phyloP scores from a whole-genome alignment of 129 eudicot species.

The Chrysanthemum makinoi region DNA sequence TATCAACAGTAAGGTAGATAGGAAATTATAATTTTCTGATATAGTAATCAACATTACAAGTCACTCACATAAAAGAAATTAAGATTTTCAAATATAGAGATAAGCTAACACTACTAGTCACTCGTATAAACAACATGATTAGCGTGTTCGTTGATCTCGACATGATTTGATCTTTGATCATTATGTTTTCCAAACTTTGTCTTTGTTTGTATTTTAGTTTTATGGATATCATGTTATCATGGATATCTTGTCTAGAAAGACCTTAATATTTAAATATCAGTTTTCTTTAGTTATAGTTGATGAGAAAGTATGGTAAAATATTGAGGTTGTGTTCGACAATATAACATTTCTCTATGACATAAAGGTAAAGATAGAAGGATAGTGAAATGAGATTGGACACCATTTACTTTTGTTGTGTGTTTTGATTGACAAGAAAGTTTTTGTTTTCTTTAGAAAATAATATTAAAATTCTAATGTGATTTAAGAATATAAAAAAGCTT shows the following conservation, averaged over 20 bases:
- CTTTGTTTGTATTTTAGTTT: no score
- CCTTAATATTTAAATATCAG: no score
- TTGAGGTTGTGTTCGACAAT: neutral
- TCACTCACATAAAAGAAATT: no score
- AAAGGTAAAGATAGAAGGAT: slow-evolving; percentile 37
- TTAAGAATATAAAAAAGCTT: slow-evolving; percentile 22
- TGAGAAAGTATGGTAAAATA: neutral
- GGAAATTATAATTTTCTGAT: neutral
- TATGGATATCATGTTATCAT: neutral
- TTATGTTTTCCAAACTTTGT: no score
- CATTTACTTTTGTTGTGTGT: slow-evolving; percentile 37
- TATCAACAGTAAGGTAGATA: neutral
- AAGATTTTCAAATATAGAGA: no score
- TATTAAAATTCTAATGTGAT: neutral
- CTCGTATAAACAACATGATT: no score
- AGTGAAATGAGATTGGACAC: slow-evolving; percentile 38
- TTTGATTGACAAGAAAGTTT: slow-evolving; percentile 37
- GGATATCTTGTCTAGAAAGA: no score
- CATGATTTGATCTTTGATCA: no score
- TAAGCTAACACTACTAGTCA: no score
- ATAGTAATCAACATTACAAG: no score
- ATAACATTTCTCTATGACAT: slow-evolving; percentile 24
- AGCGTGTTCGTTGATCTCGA: no score
- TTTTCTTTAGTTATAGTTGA: no score
- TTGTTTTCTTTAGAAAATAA: slow-evolving; percentile 28